Evolutionary conservation across 768 basidiomycete species (phyloP), one percentile per base, ranked within the genome.

Genomic region (Phlegmacium glaucopus): DNA sequence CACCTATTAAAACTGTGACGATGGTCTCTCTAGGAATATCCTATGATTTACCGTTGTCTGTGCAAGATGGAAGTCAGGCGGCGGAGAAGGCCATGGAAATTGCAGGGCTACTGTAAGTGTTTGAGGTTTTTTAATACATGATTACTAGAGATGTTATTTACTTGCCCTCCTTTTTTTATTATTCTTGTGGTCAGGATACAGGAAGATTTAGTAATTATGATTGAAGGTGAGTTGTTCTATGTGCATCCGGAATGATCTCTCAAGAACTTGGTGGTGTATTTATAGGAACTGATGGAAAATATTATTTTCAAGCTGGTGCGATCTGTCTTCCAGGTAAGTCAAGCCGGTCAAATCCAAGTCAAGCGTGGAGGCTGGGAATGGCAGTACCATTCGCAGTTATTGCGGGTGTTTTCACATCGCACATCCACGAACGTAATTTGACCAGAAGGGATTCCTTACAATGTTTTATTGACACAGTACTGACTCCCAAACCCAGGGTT

Each of bases 241-340:
- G 22, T 22, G 22, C 22, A 22, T 5, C 22, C 22, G 22, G 5
- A 22, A 22, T 22, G 22, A 5, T 22, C 22, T 22, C 22, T 22
- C 22, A 22, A 22, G 22, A 5, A 22, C 22, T 22, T 2, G 22
- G 22, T 5, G 22, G 5, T 47, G 43, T 38, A 46, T 45, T 29
- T 15, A 25, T 59, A 82, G 83, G 84, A 43, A 61, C 69, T 16
- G 83, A 90, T 47, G 85, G 87, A 35, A 71, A 72, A 50, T 85
- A 87, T 53, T 84, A 87, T 60, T 80, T 90, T 55, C 87, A 87
- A 59, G 84, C 79, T 35, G 88, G 87, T 7, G 81, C 79, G 0
- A 80, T 89, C 53, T 76, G 77, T 49, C 72, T 84, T 13, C 68
- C 83, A 52, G 87, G 84, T 80, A 40, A 51, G 73, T 60, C 10